phyloP scores from a whole-genome alignment of 1,284 basidiomycete species.

The Irpex sp. region DNA sequence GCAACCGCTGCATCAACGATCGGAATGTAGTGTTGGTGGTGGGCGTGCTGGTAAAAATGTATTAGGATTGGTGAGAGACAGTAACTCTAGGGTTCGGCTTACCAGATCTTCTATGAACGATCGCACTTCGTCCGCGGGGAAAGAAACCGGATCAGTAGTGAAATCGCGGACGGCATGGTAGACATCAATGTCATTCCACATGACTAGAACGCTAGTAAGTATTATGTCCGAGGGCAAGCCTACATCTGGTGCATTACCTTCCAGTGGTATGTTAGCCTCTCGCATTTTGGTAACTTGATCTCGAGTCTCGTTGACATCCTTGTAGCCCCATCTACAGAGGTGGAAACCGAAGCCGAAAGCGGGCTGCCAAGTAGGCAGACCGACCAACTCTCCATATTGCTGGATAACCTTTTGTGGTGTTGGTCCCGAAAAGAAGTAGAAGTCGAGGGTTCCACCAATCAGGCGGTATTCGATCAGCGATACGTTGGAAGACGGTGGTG shows the following conservation, averaged over 20 bases:
- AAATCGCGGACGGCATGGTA: constrained; percentile 68
- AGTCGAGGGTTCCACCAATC: constrained; percentile 55
- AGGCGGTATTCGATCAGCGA: constrained; percentile 64
- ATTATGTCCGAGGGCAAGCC: background rate
- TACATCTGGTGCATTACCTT: constrained; percentile 37
- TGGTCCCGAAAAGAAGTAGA: constrained; percentile 67
- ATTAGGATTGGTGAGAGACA: constrained; percentile 1
- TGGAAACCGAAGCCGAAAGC: constrained; percentile 72
- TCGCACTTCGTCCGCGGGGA: constrained; percentile 55
- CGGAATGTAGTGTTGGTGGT: constrained; percentile 35
- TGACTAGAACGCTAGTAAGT: constrained; percentile 34
- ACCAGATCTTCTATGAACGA: constrained; percentile 62
- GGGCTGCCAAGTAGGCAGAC: constrained; percentile 65
- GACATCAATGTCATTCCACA: constrained; percentile 79
- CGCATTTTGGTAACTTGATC: constrained; percentile 58
- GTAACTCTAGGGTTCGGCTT: constrained; percentile 19
- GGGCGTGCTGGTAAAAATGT: constrained; percentile 21
- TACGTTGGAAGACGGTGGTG: constrained; percentile 41
- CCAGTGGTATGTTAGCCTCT: constrained; percentile 59
- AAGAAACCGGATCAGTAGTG: constrained; percentile 63
- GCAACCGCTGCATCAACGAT: constrained; percentile 35
- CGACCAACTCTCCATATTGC: constrained; percentile 62
- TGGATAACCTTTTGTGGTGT: constrained; percentile 59
- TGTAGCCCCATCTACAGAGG: constrained; percentile 51
- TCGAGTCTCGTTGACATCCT: constrained; percentile 30